Percentiles rank a stretch among this genome's conserved stretches.
Conservation (phyloP, 225 moss, liverwort and hornwort genomes). For the Lunularia cruciata region DNA sequence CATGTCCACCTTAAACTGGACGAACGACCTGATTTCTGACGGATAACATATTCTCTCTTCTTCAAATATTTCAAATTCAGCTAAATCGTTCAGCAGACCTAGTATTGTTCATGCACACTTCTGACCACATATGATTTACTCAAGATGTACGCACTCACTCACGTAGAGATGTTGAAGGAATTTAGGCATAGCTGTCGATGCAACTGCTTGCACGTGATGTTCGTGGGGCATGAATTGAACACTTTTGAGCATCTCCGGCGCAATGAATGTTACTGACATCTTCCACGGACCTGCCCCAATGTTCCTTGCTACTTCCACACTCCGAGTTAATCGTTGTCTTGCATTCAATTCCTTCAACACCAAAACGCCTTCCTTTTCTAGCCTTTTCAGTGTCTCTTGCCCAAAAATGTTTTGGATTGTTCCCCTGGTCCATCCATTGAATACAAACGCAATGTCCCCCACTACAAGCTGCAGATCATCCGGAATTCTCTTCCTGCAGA, state of each 20-base stretch:
- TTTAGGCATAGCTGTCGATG: not conserved
- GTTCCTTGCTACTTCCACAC: not conserved
- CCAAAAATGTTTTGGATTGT: not conserved
- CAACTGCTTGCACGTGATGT: not conserved
- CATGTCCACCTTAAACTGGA: too few species aligned
- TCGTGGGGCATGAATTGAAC: not conserved
- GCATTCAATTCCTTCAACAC: not conserved
- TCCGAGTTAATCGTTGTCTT: not conserved
- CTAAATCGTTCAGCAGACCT: too few species aligned
- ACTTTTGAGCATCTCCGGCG: not conserved
- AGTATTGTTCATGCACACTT: too few species aligned
- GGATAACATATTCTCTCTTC: too few species aligned
- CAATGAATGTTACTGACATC: not conserved
- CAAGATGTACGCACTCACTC: too few species aligned
- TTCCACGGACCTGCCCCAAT: not conserved
- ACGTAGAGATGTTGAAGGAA: not conserved
- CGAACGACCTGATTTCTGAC: too few species aligned
- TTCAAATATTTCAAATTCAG: too few species aligned
- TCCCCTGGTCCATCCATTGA: not conserved
- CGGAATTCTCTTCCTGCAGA: not conserved
- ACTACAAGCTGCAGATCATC: not conserved
- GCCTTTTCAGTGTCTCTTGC: not conserved
- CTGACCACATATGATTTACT: too few species aligned
- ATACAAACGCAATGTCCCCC: not conserved
- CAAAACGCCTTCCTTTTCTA: not conserved